Evolutionary conservation across 331 rosid species (phyloP), one percentile per base, ranked within the genome.

Genomic region (Acacia pycnantha): DNA sequence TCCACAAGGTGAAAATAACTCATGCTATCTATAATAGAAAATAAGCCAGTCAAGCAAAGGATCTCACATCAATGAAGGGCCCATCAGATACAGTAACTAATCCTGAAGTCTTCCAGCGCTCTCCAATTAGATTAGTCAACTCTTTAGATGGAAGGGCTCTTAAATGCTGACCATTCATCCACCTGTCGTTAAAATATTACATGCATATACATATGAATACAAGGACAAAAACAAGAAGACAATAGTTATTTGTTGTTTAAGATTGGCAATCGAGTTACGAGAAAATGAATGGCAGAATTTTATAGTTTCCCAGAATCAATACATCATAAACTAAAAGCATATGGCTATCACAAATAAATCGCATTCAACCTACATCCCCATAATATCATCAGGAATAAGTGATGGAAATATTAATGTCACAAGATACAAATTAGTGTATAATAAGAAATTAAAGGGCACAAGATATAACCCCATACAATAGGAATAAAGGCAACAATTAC

Each of bases 121-220:
- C n/a, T n/a, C n/a, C n/a, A n/a, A n/a, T n/a, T n/a, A n/a, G n/a
- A n/a, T n/a, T n/a, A n/a, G n/a, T n/a, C n/a, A n/a, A n/a, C n/a
- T n/a, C n/a, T n/a, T 88, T 90, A 0, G 92, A 88, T 27, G 97
- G 92, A 46, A 89, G 92, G 64, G 87, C 94, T 86, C 93, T 88
- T 77, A 96, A 87, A 81, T 94, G 90, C 79, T 96, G 97, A 87
- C 99, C 99, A 87, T 96, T 96, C 99, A 96, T 96, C 97, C 99
- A 96, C 89, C 98, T 94, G 77, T 41, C 65, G 65, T 69, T 58
- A 81, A 76, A 48, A 74, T 29, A 82, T 77, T 43, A 58, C 4
- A 82, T 37, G 29, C 35, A 24, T 24, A 43, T 2, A 44, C 22
- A 70, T 14, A 70, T 24, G 10, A 44, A 24, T 44, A 43, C 44